Evolutionary conservation across 257 asterid species (phyloP).

Genomic region (Primulina eburnea): DNA sequence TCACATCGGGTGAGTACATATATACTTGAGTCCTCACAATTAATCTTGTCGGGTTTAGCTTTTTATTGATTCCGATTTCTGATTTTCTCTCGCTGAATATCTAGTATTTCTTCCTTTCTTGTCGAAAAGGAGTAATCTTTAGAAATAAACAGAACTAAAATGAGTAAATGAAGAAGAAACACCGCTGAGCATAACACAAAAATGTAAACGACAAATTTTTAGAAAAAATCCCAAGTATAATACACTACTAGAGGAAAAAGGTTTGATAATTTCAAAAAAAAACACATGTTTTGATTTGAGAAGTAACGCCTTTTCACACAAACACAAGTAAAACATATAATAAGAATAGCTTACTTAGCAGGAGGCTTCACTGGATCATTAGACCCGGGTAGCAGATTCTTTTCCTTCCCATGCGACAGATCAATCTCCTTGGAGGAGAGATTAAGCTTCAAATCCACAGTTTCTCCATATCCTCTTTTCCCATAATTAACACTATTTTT

Average conservation of each 20-base stretch:
- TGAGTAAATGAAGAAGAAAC: background rate
- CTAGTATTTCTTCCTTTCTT: background rate
- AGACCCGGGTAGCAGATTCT: conserved; percentile 10
- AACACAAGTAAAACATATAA: background rate
- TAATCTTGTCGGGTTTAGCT: background rate
- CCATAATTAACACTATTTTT: conserved; percentile 37
- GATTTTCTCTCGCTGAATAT: background rate
- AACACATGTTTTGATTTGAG: background rate
- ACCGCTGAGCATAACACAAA: background rate
- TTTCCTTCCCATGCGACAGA: conserved; percentile 21
- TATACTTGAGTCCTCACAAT: too few relatives aligned
- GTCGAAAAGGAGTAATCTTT: background rate
- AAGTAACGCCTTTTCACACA: background rate
- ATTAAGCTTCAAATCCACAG: conserved; percentile 72
- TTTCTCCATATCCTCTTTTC: conserved; percentile 47
- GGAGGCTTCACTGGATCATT: conserved; percentile 54
- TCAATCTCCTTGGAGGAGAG: conserved; percentile 37
- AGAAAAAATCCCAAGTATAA: background rate
- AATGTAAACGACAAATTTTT: background rate
- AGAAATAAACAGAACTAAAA: background rate
- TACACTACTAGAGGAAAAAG: background rate
- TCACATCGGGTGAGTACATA: background rate
- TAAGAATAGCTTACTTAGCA: conserved; percentile 40
- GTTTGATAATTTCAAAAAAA: too few relatives aligned
- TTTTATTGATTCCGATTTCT: background rate